Conservation (phyloP, 2,329 filamentous ascomycete genomes). For the Fusarium subtropicale region DNA sequence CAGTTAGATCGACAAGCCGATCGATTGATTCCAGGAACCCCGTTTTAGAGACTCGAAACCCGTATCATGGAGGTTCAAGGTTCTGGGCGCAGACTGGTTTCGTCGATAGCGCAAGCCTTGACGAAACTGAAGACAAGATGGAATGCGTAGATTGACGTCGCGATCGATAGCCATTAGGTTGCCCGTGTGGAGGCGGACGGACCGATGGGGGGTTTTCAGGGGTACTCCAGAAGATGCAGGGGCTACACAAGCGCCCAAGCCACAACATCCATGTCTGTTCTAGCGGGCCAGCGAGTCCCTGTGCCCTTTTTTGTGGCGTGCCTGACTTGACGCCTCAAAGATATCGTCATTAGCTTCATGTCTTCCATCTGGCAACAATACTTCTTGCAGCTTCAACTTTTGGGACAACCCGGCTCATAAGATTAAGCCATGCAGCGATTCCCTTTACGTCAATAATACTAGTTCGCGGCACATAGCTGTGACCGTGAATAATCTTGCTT, state of each 20-base stretch:
- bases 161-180: slow-evolving; percentile 29
- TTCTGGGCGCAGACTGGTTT: slow-evolving; percentile 28
- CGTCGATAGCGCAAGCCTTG: slow-evolving; percentile 31
- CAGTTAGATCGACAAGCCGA: slow-evolving; percentile 20
- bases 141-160: slow-evolving; percentile 39
- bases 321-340: slow-evolving; percentile 4
- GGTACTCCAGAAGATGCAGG: slow-evolving; percentile 38
- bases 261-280: slow-evolving; percentile 31
- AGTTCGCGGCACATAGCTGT: slow-evolving; percentile 13
- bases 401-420: background rate
- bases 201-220: slow-evolving; percentile 37
- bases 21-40: slow-evolving; percentile 3
- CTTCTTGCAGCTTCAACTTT: slow-evolving; percentile 1
- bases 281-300: background rate
- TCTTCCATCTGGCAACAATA: slow-evolving; percentile 29
- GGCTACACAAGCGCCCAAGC: slow-evolving; percentile 26
- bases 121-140: slow-evolving; percentile 17
- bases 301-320: slow-evolving; percentile 15
- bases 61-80: slow-evolving; percentile 12
- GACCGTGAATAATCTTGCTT: slow-evolving; percentile 8
- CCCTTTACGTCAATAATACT: background rate
- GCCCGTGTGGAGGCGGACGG: slow-evolving; percentile 23
- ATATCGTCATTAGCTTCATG: slow-evolving; percentile 33
- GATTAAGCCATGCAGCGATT: slow-evolving; percentile 18
- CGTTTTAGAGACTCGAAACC: slow-evolving; percentile 5